A percentile compares a stretch with the other conserved stretches of the same genome.
These are phyloP conservation scores for Aspergillus sp. DNA, from an alignment of 2,329 filamentous ascomycete species.

Conservation along the genomic window DNA sequence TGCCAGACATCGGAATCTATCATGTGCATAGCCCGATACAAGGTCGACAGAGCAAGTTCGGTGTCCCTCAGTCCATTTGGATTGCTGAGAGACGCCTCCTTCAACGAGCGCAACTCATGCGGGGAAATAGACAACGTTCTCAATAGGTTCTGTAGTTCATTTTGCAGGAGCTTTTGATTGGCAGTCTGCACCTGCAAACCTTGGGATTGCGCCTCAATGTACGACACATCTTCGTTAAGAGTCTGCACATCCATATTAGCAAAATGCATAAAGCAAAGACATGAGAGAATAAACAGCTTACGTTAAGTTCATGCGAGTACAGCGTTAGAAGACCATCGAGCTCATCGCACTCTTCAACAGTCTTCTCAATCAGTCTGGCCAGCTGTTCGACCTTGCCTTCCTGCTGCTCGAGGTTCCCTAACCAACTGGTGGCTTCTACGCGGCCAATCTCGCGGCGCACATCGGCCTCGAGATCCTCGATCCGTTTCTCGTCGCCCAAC, in stretches of 20 bases:
- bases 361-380: constrained; percentile 73
- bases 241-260: constrained; percentile 52
- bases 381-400: constrained; percentile 85
- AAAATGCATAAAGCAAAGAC: not conserved
- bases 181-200: constrained; percentile 94
- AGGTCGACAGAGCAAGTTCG: constrained; percentile 64
- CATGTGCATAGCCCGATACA: constrained; percentile 88
- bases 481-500: constrained; percentile 63
- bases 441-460: constrained; percentile 81
- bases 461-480: constrained; percentile 73
- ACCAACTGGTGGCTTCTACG: constrained; percentile 86
- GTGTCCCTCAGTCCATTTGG: constrained; percentile 64
- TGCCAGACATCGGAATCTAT: constrained; percentile 74
- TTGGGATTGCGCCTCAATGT: constrained; percentile 94
- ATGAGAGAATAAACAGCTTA: constrained; percentile 40
- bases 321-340: constrained; percentile 87
- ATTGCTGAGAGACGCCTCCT: constrained; percentile 64
- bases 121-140: constrained; percentile 82
- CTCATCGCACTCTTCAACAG: constrained; percentile 93
- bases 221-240: constrained; percentile 88
- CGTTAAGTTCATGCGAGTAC: constrained; percentile 87
- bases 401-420: constrained; percentile 72
- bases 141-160: constrained; percentile 79
- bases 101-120: constrained; percentile 65
- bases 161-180: constrained; percentile 89